Evolutionary conservation across 805 yeast species (phyloP), one percentile per base, ranked within the genome.

Genomic region (Pichia nanzhaoensis): DNA sequence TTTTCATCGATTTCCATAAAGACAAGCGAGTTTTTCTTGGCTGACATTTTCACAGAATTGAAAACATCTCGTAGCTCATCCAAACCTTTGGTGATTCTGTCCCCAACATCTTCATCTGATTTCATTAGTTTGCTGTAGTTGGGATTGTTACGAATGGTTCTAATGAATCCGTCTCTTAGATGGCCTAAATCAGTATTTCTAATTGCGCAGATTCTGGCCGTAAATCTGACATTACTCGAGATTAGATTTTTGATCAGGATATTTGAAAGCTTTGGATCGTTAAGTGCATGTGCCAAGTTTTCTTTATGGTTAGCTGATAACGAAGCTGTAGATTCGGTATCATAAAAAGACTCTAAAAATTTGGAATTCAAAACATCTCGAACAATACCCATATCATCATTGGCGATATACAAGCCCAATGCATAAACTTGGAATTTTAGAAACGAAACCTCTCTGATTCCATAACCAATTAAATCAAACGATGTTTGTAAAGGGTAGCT

Each of bases 121-220:
- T 69, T 64, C 13, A 64, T 70, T 28, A 70, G 55, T 20, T 65
- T 61, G 52, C 79, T 79, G 42, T 82, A 76, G 48, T 72, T 66
- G 2, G 83, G 79, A 56, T 78, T 78, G 31, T 87, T 83, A 61
- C 82, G 69, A 39, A 87, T 75, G 17, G 95, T 79, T 60, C 90
- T 82, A 40, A 88, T 75, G 49, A 93, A 75, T 0, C 98, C 98
- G 59, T 93, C 98, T 52, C 84, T 77, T 56, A 91, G 65, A 60
- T 93, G 98, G 51, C 80, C 79, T 64, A 84, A 89, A 64, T 91
- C 97, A 1, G 98, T 91, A 61, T 85, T 88, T 59, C 96, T 77
- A 16, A 83, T 80, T 0, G 99, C 97, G 10, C 84, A 80, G 47
- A 91, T 82, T 51, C 95, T 71, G 21, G 89, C 82, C 37, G 80